Base-by-base conservation (phyloP, 2,329 filamentous ascomycete genomes). In the Corinectria fuckeliana region DNA sequence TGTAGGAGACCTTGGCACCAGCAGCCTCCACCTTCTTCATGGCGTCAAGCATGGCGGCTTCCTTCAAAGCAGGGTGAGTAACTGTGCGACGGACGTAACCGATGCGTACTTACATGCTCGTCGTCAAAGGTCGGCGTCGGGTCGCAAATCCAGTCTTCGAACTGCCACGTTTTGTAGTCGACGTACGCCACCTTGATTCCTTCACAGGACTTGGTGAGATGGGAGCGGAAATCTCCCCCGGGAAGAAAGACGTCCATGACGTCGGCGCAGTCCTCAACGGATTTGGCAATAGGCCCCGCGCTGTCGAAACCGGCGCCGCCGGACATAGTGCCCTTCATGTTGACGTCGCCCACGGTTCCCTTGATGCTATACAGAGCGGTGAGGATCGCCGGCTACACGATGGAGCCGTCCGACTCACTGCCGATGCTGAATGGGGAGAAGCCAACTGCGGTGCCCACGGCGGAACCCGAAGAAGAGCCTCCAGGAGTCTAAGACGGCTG, bases 381-480 rank as follows among this genome's bases (percentile, higher is more conserved):
- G 10, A 65, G 47, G 6, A 54, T 48, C 7, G 60, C 44, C 2
- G 63, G 62, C 5, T 60, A 56, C 20, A 66, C 49, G 34, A 69
- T 54, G 9, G 65, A 73, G 7, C 69, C 69, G 11, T 66, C 63
- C n/a, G 72, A 71, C 61, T 74, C 69, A 26, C 66, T 68, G 11
- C 62, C 71, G 16, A 73, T 65, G 9, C 69, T 61, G 26, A 74
- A 38, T 16, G 71, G 72, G 21, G 56, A 53, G 47, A 68, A 69
- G 2, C 71, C 69, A 16, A 66, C 69, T 1, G 69, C 65, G 4
- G 68, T 64, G 9, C 61, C 64, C 4, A 72, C 69, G 16, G 71
- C 67, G 14, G 69, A 69, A 21, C 72, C 70, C 9, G 60, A 54
- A n/a, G 70, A 72, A 21, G 68, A 74, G 51, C 71, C 72, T 5